Conservation (phyloP, 768 basidiomycete species). For the Tulasnella sp. region DNA sequence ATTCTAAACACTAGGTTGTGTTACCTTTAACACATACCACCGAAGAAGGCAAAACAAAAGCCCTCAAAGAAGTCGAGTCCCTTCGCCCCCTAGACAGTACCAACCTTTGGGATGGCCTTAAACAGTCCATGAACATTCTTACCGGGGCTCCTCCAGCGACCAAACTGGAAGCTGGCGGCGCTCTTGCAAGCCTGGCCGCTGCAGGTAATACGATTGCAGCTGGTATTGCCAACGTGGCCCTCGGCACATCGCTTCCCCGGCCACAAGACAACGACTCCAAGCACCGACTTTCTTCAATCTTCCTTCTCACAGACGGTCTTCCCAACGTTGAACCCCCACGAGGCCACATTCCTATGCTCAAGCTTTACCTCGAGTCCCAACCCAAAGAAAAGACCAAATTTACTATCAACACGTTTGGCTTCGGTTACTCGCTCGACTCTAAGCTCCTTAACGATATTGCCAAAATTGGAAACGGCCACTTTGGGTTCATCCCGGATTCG, state of each 20-base stretch:
- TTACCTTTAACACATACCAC: constrained; percentile 27
- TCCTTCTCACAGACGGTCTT: constrained; percentile 31
- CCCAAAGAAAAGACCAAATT: constrained; percentile 14
- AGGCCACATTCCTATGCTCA: constrained; percentile 32
- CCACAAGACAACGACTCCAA: neutral
- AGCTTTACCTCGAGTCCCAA: constrained; percentile 30
- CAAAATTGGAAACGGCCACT: constrained; percentile 25
- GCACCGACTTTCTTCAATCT: constrained; percentile 30
- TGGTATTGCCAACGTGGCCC: neutral
- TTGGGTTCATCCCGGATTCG: constrained; percentile 31
- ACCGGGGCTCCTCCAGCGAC: neutral
- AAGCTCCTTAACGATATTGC: constrained; percentile 29
- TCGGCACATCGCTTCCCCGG: neutral
- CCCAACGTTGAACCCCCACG: constrained; percentile 32
- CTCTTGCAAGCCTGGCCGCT: neutral
- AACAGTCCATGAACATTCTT: constrained; percentile 31
- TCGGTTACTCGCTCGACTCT: constrained; percentile 32
- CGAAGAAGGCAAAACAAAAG: constrained; percentile 21
- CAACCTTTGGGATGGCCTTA: constrained; percentile 33
- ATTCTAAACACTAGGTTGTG: neutral
- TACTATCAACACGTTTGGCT: constrained; percentile 33
- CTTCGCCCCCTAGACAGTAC: constrained; percentile 27
- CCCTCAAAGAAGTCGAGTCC: constrained; percentile 19
- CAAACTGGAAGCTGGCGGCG: neutral
- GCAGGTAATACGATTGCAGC: neutral